Evolutionary conservation across 169 alveolate species (phyloP).

Genomic region (Plasmodium relictum): DNA sequence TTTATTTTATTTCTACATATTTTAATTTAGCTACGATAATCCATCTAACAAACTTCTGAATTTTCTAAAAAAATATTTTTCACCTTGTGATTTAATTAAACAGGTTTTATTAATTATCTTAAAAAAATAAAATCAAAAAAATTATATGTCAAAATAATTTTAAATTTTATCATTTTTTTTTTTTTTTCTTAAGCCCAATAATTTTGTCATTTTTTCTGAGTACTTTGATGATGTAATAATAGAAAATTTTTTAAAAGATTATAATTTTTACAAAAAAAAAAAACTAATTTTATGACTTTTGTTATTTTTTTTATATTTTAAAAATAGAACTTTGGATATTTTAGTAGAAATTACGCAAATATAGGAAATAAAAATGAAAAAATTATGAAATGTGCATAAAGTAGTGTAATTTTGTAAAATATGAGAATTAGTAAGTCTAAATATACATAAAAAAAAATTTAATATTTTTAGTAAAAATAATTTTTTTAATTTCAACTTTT

Average conservation of each 20-base stretch:
- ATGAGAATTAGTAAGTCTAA: too few relatives aligned
- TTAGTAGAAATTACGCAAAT: not conserved
- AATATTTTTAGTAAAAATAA: too few relatives aligned
- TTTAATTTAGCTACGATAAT: conserved; percentile 39
- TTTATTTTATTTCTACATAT: not conserved
- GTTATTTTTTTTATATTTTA: too few relatives aligned
- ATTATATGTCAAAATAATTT: not conserved
- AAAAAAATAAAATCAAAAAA: not conserved
- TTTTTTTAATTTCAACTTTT: too few relatives aligned
- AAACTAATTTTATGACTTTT: too few relatives aligned
- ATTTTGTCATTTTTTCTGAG: conserved; percentile 37
- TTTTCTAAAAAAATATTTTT: conserved; percentile 39
- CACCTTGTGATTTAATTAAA: conserved; percentile 41
- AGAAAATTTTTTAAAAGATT: not conserved
- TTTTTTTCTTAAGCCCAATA: conserved; percentile 44
- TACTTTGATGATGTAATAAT: conserved; percentile 17
- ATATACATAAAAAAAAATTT: too few relatives aligned
- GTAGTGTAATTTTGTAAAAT: not conserved
- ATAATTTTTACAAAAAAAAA: not conserved
- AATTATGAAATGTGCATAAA: not conserved
- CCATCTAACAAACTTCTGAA: conserved; percentile 46
- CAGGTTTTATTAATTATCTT: conserved; percentile 17
- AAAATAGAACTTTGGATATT: too few relatives aligned
- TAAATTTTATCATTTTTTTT: conserved; percentile 1
- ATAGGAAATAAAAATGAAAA: not conserved